A percentile compares a stretch with the other conserved stretches of the same genome.
phyloP scores from a whole-genome alignment of 2,329 filamentous ascomycete genomes.

The Arthrobotrys pseudoclavata region DNA sequence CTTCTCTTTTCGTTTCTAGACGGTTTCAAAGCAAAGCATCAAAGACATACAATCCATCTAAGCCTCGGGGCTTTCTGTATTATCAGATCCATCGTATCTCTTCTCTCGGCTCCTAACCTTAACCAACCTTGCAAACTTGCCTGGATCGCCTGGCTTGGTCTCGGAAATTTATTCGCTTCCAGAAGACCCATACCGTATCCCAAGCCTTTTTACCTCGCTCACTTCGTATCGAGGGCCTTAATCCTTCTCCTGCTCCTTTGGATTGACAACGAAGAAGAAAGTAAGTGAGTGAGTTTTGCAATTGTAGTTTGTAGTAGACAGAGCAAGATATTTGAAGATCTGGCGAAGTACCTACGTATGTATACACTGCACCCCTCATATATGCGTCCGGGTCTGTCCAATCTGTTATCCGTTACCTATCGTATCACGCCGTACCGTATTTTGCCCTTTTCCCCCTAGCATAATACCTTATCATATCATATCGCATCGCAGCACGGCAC shows the following conservation, averaged over 20 bases:
- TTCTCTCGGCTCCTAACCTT: conserved; percentile 19
- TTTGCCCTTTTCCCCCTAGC: conserved; percentile 2
- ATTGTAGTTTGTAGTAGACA: conserved; percentile 28
- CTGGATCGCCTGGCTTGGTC: conserved; percentile 33
- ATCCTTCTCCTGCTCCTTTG: conserved; percentile 45
- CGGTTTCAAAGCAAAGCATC: conserved; percentile 7
- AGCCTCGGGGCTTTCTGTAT: conserved; percentile 22
- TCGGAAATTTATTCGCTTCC: conserved; percentile 57
- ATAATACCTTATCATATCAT: conserved; percentile 32
- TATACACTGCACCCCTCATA: neutral
- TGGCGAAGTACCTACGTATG: neutral
- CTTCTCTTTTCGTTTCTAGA: conserved; percentile 24
- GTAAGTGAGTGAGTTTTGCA: conserved; percentile 8
- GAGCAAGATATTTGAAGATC: conserved; percentile 5
- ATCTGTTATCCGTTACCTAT: neutral
- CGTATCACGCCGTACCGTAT: conserved; percentile 15
- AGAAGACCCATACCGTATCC: conserved; percentile 30
- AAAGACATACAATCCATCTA: conserved; percentile 16
- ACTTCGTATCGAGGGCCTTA: conserved; percentile 46
- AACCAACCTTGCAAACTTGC: conserved; percentile 43
- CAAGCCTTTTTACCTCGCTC: conserved; percentile 27
- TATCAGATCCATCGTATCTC: conserved; percentile 55
- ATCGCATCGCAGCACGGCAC: conserved; percentile 1
- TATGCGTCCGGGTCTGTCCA: neutral
- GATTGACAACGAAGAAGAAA: neutral